Base-by-base conservation (phyloP, 768 basidiomycete species). In the Strobilomyces echinocephalus region DNA sequence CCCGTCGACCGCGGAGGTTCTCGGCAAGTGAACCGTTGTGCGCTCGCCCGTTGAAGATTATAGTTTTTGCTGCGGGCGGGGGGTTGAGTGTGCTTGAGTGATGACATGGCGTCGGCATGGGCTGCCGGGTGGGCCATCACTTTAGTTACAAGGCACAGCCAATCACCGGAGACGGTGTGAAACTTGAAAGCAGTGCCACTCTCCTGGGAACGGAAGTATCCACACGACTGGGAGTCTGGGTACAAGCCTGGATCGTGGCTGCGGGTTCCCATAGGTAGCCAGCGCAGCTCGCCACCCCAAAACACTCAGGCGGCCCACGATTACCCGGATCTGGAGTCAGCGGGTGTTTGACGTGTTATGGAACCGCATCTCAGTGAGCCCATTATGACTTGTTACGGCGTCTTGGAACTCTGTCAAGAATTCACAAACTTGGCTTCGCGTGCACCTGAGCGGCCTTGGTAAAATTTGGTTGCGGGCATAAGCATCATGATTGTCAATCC, bases 401-500 rank as follows among this genome's bases (percentile, higher is more conserved):
- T 63, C 59, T 58, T 58, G 53, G 44, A 20, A 43, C 55, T 51
- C 55, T 54, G 4, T 51, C 56, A 50, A 45, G 52, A 51, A 49
- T 50, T 35, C 50, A 49, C 45, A 55, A 28, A 41, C 26, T n/a
- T 34, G 43, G 59, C 41, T 42, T 52, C 42, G 55, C 39, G 39
- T 61, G 54, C 31, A 40, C 38, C 30, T 16, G 42, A 38, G 55
- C 57, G 52, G 53, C 40, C 52, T 31, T 49, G 50, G 49, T 35
- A 46, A 44, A 52, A 39, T 39, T 39, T 20, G 35, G 52, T 50
- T 47, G 49, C 57, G 46, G 56, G 43, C 52, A 49, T 39, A 45
- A 48, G n/a, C 57, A 62, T 52, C 58, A 61, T 70, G 64, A 69
- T 68, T 68, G 69, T 41, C 67, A 67, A 64, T 70, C 67, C 50